phyloP scores from a whole-genome alignment of 2,329 filamentous ascomycete genomes.

The Alternaria hordeiaustralica region DNA sequence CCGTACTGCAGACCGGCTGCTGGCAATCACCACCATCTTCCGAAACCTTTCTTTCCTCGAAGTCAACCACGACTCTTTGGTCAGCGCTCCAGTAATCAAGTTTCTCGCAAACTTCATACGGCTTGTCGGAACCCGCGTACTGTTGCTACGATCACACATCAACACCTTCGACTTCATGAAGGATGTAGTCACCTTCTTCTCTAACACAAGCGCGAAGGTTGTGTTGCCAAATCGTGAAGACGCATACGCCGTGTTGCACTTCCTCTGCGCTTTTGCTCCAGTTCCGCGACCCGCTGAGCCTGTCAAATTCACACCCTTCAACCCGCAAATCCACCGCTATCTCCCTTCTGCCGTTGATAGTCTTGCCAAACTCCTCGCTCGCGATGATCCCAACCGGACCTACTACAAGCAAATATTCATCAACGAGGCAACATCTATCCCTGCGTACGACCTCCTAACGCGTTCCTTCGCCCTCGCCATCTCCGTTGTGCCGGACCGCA shows the following conservation, averaged over 20 bases:
- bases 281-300: conserved; percentile 68
- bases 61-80: conserved; percentile 77
- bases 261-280: conserved; percentile 89
- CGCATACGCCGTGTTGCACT: conserved; percentile 83
- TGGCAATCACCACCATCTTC: conserved; percentile 90
- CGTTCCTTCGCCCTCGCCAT: conserved; percentile 87
- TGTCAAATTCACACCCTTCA: conserved; percentile 80
- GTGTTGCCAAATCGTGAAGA: conserved; percentile 87
- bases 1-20: conserved; percentile 81
- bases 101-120: conserved; percentile 84
- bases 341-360: conserved; percentile 88
- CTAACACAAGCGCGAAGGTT: conserved; percentile 82
- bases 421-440: conserved; percentile 68
- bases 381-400: conserved; percentile 89
- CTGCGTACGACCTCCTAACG: conserved; percentile 81
- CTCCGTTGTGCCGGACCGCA: conserved; percentile 78
- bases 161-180: conserved; percentile 98
- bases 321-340: conserved; percentile 83
- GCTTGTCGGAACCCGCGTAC: conserved; percentile 86
- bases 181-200: conserved; percentile 85
- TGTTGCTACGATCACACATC: conserved; percentile 78
- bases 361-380: conserved; percentile 86
- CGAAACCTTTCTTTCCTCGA: conserved; percentile 89
- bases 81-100: conserved; percentile 78
- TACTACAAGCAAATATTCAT: conserved; percentile 84